Evolutionary conservation across 108 stramenopile genomes (phyloP).

Genomic region (Cyclotella sp.): DNA sequence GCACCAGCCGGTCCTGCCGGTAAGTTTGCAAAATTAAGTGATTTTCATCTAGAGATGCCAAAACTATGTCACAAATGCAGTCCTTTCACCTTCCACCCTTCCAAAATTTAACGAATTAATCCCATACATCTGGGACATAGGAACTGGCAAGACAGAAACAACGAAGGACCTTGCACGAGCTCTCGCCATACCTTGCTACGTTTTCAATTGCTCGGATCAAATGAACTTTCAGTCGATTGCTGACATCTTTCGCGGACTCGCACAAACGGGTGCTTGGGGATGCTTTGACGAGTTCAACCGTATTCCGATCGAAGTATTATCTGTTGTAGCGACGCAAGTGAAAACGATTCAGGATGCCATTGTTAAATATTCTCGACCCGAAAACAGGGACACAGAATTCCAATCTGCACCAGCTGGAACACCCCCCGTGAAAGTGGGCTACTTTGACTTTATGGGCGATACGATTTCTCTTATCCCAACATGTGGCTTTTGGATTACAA

Average conservation of each 20-base stretch:
- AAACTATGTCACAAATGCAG: not conserved
- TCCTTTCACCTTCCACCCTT: no score
- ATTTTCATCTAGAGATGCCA: not conserved
- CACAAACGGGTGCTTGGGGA: constrained; percentile 93
- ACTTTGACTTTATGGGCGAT: constrained; percentile 90
- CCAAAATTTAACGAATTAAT: not conserved
- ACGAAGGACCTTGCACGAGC: constrained; percentile 91
- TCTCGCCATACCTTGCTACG: constrained; percentile 91
- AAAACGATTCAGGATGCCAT: constrained; percentile 92
- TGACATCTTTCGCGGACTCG: constrained; percentile 91
- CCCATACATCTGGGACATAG: not conserved
- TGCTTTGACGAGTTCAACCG: constrained; percentile 96
- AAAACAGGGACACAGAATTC: constrained; percentile 83
- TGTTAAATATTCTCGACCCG: constrained; percentile 80
- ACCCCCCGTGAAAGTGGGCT: constrained; percentile 86
- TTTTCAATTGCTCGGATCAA: constrained; percentile 94
- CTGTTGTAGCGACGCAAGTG: constrained; percentile 93
- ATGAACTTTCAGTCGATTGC: constrained; percentile 95
- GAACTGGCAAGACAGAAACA: constrained; percentile 87
- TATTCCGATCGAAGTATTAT: constrained; percentile 92
- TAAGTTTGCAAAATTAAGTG: no score
- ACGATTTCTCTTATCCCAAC: constrained; percentile 88
- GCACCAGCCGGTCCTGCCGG: constrained; percentile 95
- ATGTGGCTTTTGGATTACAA: constrained; percentile 92
- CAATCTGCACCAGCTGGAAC: constrained; percentile 82